Base-by-base conservation (phyloP, 108 stramenopile species). In the Discostella pseudostelligera region DNA sequence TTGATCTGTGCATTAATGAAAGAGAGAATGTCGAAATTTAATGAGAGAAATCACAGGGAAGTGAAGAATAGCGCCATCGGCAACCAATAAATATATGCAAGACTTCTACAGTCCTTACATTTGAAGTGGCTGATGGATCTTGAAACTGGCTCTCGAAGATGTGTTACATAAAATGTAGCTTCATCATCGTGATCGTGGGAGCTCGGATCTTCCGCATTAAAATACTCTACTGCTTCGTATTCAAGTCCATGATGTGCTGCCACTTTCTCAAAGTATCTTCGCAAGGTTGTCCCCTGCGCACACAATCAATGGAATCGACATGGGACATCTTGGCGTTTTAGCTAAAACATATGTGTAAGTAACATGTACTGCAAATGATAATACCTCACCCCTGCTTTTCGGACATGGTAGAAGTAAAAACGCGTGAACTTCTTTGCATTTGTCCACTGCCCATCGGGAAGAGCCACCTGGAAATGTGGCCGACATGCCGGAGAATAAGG, bases 351-450 rank as follows among this genome's bases (percentile, higher is more conserved):
- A n/a, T n/a, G n/a, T n/a, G n/a, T n/a, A n/a, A n/a, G n/a, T n/a
- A n/a, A n/a, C n/a, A n/a, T n/a, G n/a, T n/a, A n/a, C n/a, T 43
- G 9, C 42, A 43, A 8, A 2, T n/a, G 42, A 8, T 8, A 43
- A n/a, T 2, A 43, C 9, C 55, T 56, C 17, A 56, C 55, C 55
- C 55, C 55, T 17, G 55, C 55, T 19, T 56, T 56, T 20, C 73
- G 49, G 22, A 67, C 69, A 21, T 79, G 78, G 9, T 79, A 79
- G 22, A 79, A 73, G 42, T 75, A 69, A 13, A 79, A 45, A 4
- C 69, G 53, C 35, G 57, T 79, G 37, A 79, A 77, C 29, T 65
- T 69, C 14, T 62, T 66, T 2, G 22, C 45, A 29, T 69, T 69
- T 47, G 35, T 49, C 59, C 67, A 77, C 39, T 39, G n/a, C 20